Percentiles rank a stretch among this genome's conserved stretches.
Conservation (phyloP, 2,329 filamentous ascomycete species). For the Exophiala phaeomuriformis region DNA sequence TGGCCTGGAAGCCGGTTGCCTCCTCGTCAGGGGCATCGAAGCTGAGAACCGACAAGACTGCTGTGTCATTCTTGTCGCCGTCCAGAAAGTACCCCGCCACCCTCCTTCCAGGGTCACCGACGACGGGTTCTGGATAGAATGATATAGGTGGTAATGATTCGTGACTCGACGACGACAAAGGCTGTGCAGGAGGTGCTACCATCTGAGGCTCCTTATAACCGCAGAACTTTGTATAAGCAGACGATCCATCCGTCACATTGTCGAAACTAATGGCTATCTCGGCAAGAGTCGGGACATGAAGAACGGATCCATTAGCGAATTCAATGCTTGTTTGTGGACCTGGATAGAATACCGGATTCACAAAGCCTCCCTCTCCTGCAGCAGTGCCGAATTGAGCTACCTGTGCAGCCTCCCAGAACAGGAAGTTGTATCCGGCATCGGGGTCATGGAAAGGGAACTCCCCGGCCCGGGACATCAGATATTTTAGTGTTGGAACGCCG, state of each 20-base stretch:
- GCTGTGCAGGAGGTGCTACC: background rate
- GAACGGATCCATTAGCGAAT: conserved; percentile 29
- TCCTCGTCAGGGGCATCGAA: conserved; percentile 31
- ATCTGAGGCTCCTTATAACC: background rate
- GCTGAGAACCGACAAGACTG: conserved; percentile 39
- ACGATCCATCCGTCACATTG: conserved; percentile 29
- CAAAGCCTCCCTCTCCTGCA: conserved; percentile 11
- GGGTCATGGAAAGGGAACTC: conserved; percentile 21
- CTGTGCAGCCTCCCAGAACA: conserved; percentile 27
- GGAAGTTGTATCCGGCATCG: conserved; percentile 29
- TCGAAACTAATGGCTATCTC: conserved; percentile 23
- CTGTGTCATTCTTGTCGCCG: conserved; percentile 36
- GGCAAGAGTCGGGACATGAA: conserved; percentile 24
- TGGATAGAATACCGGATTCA: conserved; percentile 23
- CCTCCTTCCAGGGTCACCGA: conserved; percentile 31
- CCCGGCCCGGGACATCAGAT: background rate
- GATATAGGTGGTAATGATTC: conserved; percentile 18
- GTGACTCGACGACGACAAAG: conserved; percentile 7
- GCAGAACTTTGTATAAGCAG: background rate
- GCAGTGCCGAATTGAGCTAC: background rate
- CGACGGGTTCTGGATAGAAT: conserved; percentile 34
- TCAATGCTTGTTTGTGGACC: conserved; percentile 25
- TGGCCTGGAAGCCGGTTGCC: conserved; percentile 33
- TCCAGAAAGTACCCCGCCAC: conserved; percentile 42
- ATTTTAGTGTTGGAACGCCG: conserved; percentile 1